A percentile compares a stretch with the other conserved stretches of the same genome.
Evolutionary conservation across 106 monocot genomes (phyloP).

Genomic region (Posidonia australis): DNA sequence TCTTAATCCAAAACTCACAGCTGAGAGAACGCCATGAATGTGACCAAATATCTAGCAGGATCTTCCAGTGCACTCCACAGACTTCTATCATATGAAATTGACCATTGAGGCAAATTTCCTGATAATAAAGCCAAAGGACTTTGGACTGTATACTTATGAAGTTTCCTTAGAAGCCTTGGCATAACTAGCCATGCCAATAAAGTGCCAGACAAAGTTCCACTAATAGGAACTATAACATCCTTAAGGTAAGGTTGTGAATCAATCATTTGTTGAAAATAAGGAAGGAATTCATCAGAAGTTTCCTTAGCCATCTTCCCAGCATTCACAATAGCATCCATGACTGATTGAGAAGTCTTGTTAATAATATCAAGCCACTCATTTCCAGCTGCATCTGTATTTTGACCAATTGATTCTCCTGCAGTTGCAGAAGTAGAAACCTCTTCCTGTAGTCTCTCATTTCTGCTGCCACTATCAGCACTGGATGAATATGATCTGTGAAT

Average conservation of each 20-base stretch:
- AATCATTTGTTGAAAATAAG: constrained; percentile 58
- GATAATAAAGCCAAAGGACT: constrained; percentile 45
- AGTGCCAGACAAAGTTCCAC: constrained; percentile 51
- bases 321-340: constrained; percentile 25
- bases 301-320: constrained; percentile 47
- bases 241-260: constrained; percentile 68
- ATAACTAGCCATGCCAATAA: constrained; percentile 75
- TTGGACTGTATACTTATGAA: constrained; percentile 46
- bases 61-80: constrained; percentile 88
- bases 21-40: constrained; percentile 84
- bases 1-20: constrained; percentile 36
- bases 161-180: constrained; percentile 64
- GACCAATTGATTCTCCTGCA: constrained; percentile 18
- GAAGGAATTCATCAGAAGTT: constrained; percentile 29
- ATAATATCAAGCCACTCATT: constrained; percentile 41
- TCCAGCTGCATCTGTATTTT: constrained; percentile 23
- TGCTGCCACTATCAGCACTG: constrained; percentile 12
- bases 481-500: constrained; percentile 42
- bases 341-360: constrained; percentile 29
- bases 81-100: constrained; percentile 68
- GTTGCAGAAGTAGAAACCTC: constrained; percentile 12
- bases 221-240: constrained; percentile 57
- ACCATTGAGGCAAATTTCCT: constrained; percentile 17
- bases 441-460: constrained; percentile 10
- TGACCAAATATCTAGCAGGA: constrained; percentile 85